These are phyloP conservation scores for Podospora fimiseda DNA, from an alignment of 495 filamentous ascomycete species.

Conservation along the genomic window DNA sequence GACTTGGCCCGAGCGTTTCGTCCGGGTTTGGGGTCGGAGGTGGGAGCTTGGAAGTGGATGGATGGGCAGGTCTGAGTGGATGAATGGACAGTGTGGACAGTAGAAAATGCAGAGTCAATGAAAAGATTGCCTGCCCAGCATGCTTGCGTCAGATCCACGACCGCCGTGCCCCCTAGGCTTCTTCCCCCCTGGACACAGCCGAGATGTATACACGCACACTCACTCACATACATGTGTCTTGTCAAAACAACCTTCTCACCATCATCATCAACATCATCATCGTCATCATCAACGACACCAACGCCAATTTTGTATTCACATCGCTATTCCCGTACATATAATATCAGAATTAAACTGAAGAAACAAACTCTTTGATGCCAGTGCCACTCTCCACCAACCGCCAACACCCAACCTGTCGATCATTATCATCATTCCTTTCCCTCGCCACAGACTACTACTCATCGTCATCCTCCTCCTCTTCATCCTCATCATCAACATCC, in stretches of 20 bases:
- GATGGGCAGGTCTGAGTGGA: background rate
- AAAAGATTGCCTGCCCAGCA: constrained; percentile 1
- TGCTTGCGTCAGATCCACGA: constrained; percentile 12
- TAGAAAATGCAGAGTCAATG: background rate
- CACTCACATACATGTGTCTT: no score
- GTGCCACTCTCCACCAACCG: background rate
- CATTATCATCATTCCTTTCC: background rate
- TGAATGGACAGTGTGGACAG: no score
- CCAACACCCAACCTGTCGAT: background rate
- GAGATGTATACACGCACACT: no score
- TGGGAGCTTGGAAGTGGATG: background rate
- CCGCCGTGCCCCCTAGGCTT: background rate
- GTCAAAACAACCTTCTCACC: background rate
- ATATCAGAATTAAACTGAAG: background rate
- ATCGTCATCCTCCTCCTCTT: constrained; percentile 62
- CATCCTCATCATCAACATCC: constrained; percentile 88
- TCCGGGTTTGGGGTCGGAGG: constrained; percentile 13
- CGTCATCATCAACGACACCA: no score
- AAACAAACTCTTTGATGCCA: constrained; percentile 1
- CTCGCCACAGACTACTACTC: background rate
- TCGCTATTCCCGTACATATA: background rate
- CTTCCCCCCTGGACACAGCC: background rate
- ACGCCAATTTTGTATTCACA: background rate
- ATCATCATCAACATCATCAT: background rate
- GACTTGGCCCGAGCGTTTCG: constrained; percentile 28